phyloP scores from a whole-genome alignment of 257 asterid species.

The Sherardia arvensis region DNA sequence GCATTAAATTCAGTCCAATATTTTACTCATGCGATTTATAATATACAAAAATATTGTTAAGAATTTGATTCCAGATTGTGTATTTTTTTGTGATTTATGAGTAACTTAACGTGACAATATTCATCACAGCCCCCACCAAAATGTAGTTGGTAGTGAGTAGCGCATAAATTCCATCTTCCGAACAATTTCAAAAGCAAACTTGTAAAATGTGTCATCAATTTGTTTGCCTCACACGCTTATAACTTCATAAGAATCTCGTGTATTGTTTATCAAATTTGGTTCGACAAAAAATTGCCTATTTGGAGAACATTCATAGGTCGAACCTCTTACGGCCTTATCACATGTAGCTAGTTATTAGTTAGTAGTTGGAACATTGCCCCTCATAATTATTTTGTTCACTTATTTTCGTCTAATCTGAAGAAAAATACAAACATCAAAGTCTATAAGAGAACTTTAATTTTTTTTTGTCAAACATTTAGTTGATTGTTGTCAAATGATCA shows the following conservation, averaged over 20 bases:
- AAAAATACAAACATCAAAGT: too few species aligned
- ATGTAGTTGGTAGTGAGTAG: not conserved
- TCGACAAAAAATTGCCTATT: not conserved
- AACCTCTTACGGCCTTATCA: too few species aligned
- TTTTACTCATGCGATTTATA: too few species aligned
- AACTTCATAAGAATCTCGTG: not conserved
- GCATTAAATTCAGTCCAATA: too few species aligned
- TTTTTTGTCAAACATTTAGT: too few species aligned
- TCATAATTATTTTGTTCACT: not conserved
- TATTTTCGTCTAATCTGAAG: not conserved
- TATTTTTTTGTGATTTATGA: too few species aligned
- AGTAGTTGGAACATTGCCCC: not conserved
- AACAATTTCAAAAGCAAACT: not conserved
- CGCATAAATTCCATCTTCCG: not conserved
- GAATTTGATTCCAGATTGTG: too few species aligned
- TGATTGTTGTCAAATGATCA: too few species aligned
- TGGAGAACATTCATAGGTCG: not conserved
- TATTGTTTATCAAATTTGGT: too few species aligned
- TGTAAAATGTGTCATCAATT: not conserved
- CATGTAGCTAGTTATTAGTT: not conserved
- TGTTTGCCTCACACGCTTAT: not conserved
- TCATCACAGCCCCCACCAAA: not conserved
- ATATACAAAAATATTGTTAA: too few species aligned
- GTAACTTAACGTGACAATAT: not conserved
- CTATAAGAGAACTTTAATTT: too few species aligned